These are phyloP conservation scores for Starmerella apicola DNA, from an alignment of 805 yeast genomes.

Conservation along the genomic window DNA sequence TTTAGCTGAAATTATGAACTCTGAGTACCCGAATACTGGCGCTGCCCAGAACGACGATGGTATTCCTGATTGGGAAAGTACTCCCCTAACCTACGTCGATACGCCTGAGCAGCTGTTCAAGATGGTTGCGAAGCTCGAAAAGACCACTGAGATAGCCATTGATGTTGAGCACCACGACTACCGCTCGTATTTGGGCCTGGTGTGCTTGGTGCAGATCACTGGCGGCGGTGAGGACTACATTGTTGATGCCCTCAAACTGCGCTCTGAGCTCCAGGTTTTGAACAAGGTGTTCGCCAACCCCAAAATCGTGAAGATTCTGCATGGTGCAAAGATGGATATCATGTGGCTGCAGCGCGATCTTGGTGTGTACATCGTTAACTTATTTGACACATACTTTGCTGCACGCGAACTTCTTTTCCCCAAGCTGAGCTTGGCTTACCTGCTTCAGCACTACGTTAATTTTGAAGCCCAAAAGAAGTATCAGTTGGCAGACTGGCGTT, in stretches of 20 bases:
- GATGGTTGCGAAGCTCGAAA: constrained; percentile 44
- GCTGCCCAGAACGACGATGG: neutral
- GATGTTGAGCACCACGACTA: constrained; percentile 95
- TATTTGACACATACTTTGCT: constrained; percentile 91
- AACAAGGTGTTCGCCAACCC: constrained; percentile 78
- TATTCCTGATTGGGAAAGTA: constrained; percentile 31
- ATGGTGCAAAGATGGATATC: constrained; percentile 95
- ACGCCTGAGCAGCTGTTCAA: constrained; percentile 36
- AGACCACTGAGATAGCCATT: constrained; percentile 60
- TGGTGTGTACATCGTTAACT: constrained; percentile 76
- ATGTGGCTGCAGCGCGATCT: constrained; percentile 94
- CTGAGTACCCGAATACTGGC: constrained; percentile 55
- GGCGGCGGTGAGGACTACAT: constrained; percentile 72
- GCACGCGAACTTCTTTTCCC: constrained; percentile 68
- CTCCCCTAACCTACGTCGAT: constrained; percentile 50
- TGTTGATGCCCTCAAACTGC: constrained; percentile 67
- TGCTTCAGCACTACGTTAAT: constrained; percentile 65
- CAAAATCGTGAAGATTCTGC: constrained; percentile 69
- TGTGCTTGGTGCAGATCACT: constrained; percentile 86
- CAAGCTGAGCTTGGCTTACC: constrained; percentile 68
- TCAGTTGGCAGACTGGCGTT: constrained; percentile 94
- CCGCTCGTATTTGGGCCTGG: constrained; percentile 80
- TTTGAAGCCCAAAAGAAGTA: constrained; percentile 87
- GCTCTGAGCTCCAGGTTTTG: constrained; percentile 55
- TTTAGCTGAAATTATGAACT: constrained; percentile 53